Base-by-base conservation (phyloP, 2,329 filamentous ascomycete species). In the Hypoxylon sp. region DNA sequence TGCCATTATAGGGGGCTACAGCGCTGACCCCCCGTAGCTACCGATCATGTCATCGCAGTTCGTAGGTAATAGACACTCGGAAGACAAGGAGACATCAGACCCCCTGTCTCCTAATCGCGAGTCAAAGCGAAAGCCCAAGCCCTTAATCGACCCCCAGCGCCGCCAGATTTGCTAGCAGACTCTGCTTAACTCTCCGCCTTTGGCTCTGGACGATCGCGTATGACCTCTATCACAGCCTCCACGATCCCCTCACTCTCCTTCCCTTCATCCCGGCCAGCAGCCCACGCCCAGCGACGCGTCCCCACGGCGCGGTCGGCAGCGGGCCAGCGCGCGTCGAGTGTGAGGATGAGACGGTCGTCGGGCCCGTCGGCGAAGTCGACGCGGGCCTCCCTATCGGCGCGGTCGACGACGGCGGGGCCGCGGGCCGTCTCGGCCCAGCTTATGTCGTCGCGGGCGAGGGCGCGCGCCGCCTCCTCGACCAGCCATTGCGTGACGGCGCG, bases 351-450 rank as follows among this genome's bases (percentile, higher is more conserved):
- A 37, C 73, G 72, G 40, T 76, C 38, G 15, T 62, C 55, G 3
- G 17, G 17, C 13, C 92, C 57, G 91, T 94, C 69, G 84, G 65
- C 15, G 42, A 71, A 58, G 13, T 62, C 43, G 20, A 72, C 17
- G 5, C 24, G 55, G 1, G 56, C 64, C 23, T 64, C 62, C 4
- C 55, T 62, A 11, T 64, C 65, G n/a, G 50, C 48, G 20, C 55
- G 24, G 13, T 58, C 58, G 8, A 35, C 62, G 21, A 73, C 54
- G 5, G 58, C 55, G 13, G 66, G 63, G 10, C 71, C 70, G 0
- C 50, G 41, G 18, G 64, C 42, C 7, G 59, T 66, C 35, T 71
- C 70, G 3, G 51, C 43, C 55, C 60, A 68, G n/a, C 51, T 47
- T 17, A 72, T 64, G 40, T 68, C 63, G 18, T 63, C 53, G 8